Evolutionary conservation across 192 early-diverging fungal species (phyloP).

Genomic region (Rhizophagus sp.): DNA sequence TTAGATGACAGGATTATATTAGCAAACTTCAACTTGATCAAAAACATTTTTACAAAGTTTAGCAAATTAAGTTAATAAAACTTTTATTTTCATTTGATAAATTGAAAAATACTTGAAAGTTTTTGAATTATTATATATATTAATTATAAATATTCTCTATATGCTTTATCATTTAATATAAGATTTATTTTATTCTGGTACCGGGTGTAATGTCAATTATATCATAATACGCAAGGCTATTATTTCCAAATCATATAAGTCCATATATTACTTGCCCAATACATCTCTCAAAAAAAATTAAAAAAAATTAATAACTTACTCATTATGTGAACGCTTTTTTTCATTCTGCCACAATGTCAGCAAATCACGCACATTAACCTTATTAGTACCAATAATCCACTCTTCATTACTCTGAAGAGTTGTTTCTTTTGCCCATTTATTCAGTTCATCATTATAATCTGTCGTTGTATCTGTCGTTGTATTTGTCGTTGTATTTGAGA

Average conservation of each 20-base stretch:
- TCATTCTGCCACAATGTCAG: not conserved
- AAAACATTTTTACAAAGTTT: too few species aligned
- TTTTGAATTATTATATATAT: too few species aligned
- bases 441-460: slow-evolving; percentile 19
- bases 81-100: too few species aligned
- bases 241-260: slow-evolving; percentile 13
- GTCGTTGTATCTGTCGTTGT: not conserved
- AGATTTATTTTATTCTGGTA: too few species aligned
- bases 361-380: slow-evolving; percentile 21
- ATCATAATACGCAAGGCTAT: slow-evolving; percentile 8
- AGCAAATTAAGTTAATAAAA: too few species aligned
- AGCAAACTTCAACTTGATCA: too few species aligned
- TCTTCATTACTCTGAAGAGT: slow-evolving; percentile 30
- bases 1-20: too few species aligned
- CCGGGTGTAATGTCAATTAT: not conserved
- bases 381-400: slow-evolving; percentile 23
- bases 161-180: too few species aligned
- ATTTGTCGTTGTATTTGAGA: not conserved
- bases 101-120: too few species aligned
- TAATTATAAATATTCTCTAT: too few species aligned
- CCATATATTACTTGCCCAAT: slow-evolving; percentile 7
- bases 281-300: slow-evolving; percentile 17
- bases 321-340: slow-evolving; percentile 13
- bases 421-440: slow-evolving; percentile 18
- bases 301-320: slow-evolving; percentile 18